Conservation (phyloP, 2,329 filamentous ascomycete genomes). For the Trichoderma oligosporum region DNA sequence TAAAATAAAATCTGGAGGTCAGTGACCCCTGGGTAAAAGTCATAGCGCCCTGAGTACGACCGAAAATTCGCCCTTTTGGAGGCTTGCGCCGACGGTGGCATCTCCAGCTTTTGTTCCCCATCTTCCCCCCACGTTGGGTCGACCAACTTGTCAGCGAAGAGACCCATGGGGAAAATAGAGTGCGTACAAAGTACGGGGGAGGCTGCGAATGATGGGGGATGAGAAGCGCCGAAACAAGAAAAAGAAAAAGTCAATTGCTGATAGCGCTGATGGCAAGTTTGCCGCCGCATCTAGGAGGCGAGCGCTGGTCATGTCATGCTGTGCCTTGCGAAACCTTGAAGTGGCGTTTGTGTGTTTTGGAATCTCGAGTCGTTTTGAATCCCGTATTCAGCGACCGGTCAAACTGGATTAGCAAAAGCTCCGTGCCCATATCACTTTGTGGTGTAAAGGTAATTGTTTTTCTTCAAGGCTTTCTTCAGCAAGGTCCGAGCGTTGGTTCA, state of each 20-base stretch:
- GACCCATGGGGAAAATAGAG: conserved; percentile 18
- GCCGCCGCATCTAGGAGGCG: too few species aligned
- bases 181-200: conserved; percentile 3
- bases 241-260: neutral
- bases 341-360: neutral
- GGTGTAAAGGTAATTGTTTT: neutral
- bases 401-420: neutral
- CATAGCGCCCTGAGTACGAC: conserved; percentile 33
- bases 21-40: conserved; percentile 11
- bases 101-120: conserved; percentile 16
- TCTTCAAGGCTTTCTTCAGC: neutral
- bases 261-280: neutral
- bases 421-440: too few species aligned
- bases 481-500: conserved; percentile 1
- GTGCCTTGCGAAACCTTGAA: neutral
- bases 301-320: neutral
- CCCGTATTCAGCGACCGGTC: conserved; percentile 7
- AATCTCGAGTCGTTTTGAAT: neutral
- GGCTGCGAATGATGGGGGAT: neutral
- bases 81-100: conserved; percentile 18
- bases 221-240: neutral
- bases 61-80: conserved; percentile 34
- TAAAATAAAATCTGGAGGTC: too few species aligned
- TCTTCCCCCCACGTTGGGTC: conserved; percentile 9
- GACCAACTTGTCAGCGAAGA: conserved; percentile 1